Evolutionary conservation across 257 asterid genomes (phyloP), one percentile per base, ranked within the genome.

Genomic region (Striga asiatica): DNA sequence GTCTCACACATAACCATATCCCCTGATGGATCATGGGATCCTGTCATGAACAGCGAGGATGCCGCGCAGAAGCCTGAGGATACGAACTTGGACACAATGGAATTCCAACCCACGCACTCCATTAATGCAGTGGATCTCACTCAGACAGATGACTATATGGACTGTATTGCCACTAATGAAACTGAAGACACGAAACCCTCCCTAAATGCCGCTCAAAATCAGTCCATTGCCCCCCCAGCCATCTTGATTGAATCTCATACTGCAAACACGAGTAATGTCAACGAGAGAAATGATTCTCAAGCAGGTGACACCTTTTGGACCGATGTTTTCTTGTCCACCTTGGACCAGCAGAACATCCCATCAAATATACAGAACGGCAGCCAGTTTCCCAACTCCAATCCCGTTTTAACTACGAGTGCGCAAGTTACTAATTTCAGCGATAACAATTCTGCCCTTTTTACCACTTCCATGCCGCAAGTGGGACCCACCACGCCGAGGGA

Each of bases 21-120:
- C 14, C 68, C 78, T 10, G 83, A 81, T 63, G 83, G 86, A 32
- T 78, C 85, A 48, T 81, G 85, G 91, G 74, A 71, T 56, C 68
- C 79, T 16, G 64, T 65, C 61, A 63, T 57, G 54, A 81, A 58
- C 66, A 71, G 37, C 52, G 76, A 71, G 50, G 78, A 69, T 42
- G 55, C 50, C 55, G 16, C 56, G 37, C 74, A 66, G 54, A 71
- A 56, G 45, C 46, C 60, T 23, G 70, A 14, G 16, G 47, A 16
- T 41, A 14, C 13, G n/a, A n/a, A n/a, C n/a, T n/a, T n/a, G 16
- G 42, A 35, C 42, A n/a, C 42, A 35, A 6, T n/a, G 4, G 42
- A 35, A 4, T 14, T 19, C 17, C 9, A 49, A 27, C 51, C 60
- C 46, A 43, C 64, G 46, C 54, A 13, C 12, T 67, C 57, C 31